phyloP scores from a whole-genome alignment of 352 stramenopile species.

The Phytophthora litchii region DNA sequence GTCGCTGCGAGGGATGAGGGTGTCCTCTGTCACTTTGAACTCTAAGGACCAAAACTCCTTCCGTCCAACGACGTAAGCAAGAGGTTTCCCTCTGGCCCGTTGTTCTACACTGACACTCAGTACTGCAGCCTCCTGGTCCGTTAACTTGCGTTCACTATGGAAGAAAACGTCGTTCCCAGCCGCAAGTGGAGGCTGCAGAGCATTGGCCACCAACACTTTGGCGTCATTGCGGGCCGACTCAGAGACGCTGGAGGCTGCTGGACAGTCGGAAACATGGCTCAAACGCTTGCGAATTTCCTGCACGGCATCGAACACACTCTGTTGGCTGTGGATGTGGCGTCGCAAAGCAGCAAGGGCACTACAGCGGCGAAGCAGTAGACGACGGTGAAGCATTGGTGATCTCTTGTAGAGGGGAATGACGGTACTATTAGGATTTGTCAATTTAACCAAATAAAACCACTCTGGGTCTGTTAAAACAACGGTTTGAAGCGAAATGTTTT shows the following conservation, averaged over 20 bases:
- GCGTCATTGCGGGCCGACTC: constrained; percentile 41
- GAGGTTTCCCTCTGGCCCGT: constrained; percentile 52
- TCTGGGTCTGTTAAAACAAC: no score
- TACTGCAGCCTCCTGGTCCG: constrained; percentile 31
- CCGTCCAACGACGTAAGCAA: constrained; percentile 68
- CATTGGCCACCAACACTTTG: constrained; percentile 61
- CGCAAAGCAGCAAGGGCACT: not conserved
- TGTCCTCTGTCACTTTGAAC: constrained; percentile 58
- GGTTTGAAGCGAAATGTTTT: no score
- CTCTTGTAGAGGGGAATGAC: not conserved
- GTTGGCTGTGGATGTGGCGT: constrained; percentile 20
- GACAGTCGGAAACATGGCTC: not conserved
- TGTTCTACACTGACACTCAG: constrained; percentile 33
- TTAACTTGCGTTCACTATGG: constrained; percentile 52
- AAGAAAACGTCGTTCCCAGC: constrained; percentile 67
- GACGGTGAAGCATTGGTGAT: not conserved
- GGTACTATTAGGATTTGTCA: not conserved
- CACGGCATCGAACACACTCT: constrained; percentile 27
- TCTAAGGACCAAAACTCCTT: constrained; percentile 85
- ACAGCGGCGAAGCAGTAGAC: no score
- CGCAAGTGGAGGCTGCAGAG: constrained; percentile 43
- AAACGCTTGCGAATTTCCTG: constrained; percentile 35
- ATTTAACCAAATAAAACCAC: no score
- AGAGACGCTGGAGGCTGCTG: not conserved
- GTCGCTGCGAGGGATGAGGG: constrained; percentile 82